Percentiles rank a stretch among this genome's conserved stretches.
Evolutionary conservation across 192 early-diverging fungal species (phyloP).

Genomic region (Entomortierella lignicola): DNA sequence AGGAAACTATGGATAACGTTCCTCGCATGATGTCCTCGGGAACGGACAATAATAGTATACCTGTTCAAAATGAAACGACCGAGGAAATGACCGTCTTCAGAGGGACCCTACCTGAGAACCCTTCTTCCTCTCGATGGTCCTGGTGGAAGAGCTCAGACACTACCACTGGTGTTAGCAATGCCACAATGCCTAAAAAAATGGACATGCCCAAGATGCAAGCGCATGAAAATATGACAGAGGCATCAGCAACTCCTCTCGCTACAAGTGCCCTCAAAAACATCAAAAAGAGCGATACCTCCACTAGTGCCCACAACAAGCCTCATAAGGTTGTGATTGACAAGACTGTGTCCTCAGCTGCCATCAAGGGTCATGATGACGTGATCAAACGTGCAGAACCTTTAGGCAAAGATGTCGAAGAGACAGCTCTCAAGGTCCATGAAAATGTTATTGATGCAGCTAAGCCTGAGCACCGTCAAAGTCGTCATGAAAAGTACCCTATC

Average conservation of each 20-base stretch:
- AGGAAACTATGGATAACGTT: conserved; percentile 21
- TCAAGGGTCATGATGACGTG: conserved; percentile 27
- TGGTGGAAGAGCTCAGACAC: conserved; percentile 29
- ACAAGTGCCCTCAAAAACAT: too few relatives aligned
- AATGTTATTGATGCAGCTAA: conserved; percentile 36
- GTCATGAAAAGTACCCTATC: conserved; percentile 23
- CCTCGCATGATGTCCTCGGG: too few relatives aligned
- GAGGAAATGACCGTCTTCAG: conserved; percentile 12
- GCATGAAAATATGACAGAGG: too few relatives aligned
- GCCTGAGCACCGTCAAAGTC: conserved; percentile 17
- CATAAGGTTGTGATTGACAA: conserved; percentile 37
- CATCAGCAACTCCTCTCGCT: too few relatives aligned
- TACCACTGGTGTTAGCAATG: not conserved
- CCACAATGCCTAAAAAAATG: not conserved
- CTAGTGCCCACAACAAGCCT: conserved; percentile 1
- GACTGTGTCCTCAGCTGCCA: conserved; percentile 20
- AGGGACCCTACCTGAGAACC: conserved; percentile 11
- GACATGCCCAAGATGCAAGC: not conserved
- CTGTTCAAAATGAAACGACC: not conserved
- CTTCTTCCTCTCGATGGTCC: conserved; percentile 27
- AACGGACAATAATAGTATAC: not conserved
- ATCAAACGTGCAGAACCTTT: conserved; percentile 2
- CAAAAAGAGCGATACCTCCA: too few relatives aligned
- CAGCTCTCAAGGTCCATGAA: conserved; percentile 44
- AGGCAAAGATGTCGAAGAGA: conserved; percentile 26